Conservation (phyloP, 345 rosid genomes). For the Lepidium sativum region DNA sequence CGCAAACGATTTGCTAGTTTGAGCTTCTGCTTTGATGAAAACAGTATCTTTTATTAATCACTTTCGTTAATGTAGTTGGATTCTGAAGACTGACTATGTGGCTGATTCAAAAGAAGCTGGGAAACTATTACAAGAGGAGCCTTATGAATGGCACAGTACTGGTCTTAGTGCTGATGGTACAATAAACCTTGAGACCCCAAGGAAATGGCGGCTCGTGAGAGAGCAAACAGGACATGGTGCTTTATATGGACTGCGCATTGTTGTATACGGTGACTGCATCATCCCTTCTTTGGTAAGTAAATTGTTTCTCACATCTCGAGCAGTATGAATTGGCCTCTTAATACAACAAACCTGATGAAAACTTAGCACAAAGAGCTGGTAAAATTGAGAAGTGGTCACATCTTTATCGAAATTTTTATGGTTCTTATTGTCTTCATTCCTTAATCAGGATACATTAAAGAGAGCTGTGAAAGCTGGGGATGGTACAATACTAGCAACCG, state of each 20-base stretch:
- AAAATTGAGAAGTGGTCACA: not conserved
- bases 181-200: slow-evolving; percentile 72
- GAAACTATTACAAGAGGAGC: slow-evolving; percentile 66
- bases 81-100: slow-evolving; percentile 70
- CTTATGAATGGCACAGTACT: slow-evolving; percentile 72
- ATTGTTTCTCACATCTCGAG: not conserved
- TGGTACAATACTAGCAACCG: slow-evolving; percentile 83
- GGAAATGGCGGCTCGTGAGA: slow-evolving; percentile 76
- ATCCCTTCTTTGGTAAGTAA: slow-evolving; percentile 78
- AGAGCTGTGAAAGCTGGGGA: slow-evolving; percentile 91
- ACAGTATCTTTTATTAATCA: not conserved
- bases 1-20: not conserved
- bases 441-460: slow-evolving; percentile 79
- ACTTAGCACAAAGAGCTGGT: not conserved
- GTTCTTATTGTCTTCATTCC: not conserved
- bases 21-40: not conserved
- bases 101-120: slow-evolving; percentile 69
- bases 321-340: not conserved
- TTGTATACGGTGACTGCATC: slow-evolving; percentile 83
- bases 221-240: slow-evolving; percentile 95
- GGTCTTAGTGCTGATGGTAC: slow-evolving; percentile 79
- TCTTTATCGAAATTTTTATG: not conserved
- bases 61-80: slow-evolving; percentile 62
- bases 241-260: slow-evolving; percentile 60
- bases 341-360: not conserved